Conservation (phyloP, 2,329 filamentous ascomycete genomes). For the Piedraia hortae region DNA sequence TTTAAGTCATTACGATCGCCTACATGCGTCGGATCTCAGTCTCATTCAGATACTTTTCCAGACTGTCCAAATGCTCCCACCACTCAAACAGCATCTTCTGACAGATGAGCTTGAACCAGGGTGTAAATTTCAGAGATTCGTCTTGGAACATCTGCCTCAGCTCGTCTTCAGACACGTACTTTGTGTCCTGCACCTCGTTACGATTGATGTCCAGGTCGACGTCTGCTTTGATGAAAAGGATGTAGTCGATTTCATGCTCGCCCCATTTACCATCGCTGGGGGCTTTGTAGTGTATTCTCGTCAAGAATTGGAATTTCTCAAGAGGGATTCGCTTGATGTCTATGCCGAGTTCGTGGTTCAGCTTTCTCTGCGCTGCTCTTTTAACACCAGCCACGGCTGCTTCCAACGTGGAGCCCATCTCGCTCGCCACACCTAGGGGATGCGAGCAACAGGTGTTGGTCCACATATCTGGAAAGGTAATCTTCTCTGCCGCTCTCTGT, state of each 20-base stretch:
- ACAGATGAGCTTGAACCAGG: conserved; percentile 99
- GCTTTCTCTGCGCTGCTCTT: conserved; percentile 72
- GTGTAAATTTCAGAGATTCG: conserved; percentile 60
- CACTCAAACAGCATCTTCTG: conserved; percentile 92
- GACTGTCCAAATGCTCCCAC: conserved; percentile 69
- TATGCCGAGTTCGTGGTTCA: conserved; percentile 87
- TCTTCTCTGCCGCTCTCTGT: conserved; percentile 87
- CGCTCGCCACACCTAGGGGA: conserved; percentile 67
- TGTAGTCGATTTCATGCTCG: conserved; percentile 98
- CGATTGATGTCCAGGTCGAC: conserved; percentile 57
- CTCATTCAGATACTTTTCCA: conserved; percentile 71
- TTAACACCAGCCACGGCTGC: conserved; percentile 68
- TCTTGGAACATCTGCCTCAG: conserved; percentile 69
- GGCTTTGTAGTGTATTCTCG: conserved; percentile 92
- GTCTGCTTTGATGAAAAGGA: conserved; percentile 87
- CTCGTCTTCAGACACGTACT: conserved; percentile 59
- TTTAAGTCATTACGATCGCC: neutral
- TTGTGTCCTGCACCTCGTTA: conserved; percentile 69
- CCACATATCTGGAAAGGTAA: conserved; percentile 99
- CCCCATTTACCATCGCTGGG: conserved; percentile 95
- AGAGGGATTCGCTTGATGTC: conserved; percentile 66
- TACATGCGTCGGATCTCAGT: conserved; percentile 64
- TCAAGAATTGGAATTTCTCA: conserved; percentile 79
- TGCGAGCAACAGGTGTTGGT: conserved; percentile 99
- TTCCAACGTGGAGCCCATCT: conserved; percentile 60